Evolutionary conservation across 129 eudicot species (phyloP).

Genomic region (Flaveria brownii): DNA sequence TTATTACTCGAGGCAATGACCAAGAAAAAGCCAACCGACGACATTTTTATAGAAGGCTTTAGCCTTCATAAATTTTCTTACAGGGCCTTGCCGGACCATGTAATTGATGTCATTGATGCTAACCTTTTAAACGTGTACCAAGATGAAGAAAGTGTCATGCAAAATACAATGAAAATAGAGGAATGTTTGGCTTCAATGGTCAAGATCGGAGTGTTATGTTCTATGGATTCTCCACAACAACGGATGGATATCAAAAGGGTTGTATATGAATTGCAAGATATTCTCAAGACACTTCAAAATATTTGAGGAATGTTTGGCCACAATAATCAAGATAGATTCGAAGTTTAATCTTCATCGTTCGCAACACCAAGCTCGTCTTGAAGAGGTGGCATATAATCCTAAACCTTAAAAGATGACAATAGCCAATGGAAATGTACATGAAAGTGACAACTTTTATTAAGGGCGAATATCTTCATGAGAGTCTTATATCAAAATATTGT

Average conservation of each 20-base stretch:
- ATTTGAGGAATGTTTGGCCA: not conserved
- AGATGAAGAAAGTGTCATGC: not conserved
- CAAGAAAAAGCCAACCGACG: not conserved
- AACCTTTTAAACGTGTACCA: not conserved
- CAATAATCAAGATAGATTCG: too few species aligned
- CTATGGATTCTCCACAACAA: not conserved
- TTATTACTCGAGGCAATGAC: not conserved
- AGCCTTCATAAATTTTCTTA: slow-evolving; percentile 4
- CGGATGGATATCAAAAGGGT: not conserved
- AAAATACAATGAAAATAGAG: not conserved
- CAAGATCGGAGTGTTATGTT: not conserved
- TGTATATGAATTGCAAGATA: not conserved
- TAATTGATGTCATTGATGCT: not conserved
- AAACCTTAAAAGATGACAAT: not conserved
- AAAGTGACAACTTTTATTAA: too few species aligned
- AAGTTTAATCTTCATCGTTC: not conserved
- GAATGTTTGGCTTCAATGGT: not conserved
- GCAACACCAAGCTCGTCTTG: not conserved
- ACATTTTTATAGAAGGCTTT: not conserved
- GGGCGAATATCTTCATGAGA: too few species aligned
- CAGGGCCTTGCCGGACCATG: not conserved
- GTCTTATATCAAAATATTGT: too few species aligned
- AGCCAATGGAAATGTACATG: too few species aligned
- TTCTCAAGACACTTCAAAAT: not conserved
- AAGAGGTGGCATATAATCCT: not conserved